Percentiles rank a stretch among this genome's conserved stretches.
Conservation (phyloP, 805 yeast genomes). For the Yamadazyma ubonensis region DNA sequence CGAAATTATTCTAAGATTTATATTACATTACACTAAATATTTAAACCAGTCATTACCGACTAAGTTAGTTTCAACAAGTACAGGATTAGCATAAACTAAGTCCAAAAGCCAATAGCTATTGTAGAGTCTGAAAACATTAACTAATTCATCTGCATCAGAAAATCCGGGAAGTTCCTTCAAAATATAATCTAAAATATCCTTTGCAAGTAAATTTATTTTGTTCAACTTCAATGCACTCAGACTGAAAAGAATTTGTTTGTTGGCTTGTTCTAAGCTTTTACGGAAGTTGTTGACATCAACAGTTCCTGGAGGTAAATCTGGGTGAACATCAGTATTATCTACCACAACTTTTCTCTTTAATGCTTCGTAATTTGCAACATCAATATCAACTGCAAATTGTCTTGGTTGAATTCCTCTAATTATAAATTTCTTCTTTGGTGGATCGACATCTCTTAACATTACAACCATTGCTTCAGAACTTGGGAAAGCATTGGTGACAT, state of each 20-base stretch:
- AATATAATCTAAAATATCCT: constrained; percentile 34
- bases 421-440: constrained; percentile 73
- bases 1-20: not conserved
- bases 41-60: constrained; percentile 38
- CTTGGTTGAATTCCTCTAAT: constrained; percentile 95
- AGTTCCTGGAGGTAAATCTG: constrained; percentile 33
- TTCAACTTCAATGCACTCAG: constrained; percentile 15
- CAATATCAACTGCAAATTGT: constrained; percentile 49
- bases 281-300: constrained; percentile 33
- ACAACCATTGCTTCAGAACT: constrained; percentile 93
- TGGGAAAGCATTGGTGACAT: constrained; percentile 85
- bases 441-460: constrained; percentile 44
- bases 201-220: constrained; percentile 29
- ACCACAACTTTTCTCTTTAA: constrained; percentile 21
- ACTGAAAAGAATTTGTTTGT: constrained; percentile 14
- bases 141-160: constrained; percentile 22
- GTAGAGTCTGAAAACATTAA: constrained; percentile 33
- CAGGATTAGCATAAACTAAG: constrained; percentile 41
- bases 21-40: constrained; percentile 27
- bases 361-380: constrained; percentile 45
- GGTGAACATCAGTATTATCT: constrained; percentile 10
- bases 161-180: constrained; percentile 25
- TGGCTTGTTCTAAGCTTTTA: constrained; percentile 19
- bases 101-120: constrained; percentile 42
- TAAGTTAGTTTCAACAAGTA: constrained; percentile 34